Conservation (phyloP, 2,329 filamentous ascomycete species). For the Alternaria tenuissima region DNA sequence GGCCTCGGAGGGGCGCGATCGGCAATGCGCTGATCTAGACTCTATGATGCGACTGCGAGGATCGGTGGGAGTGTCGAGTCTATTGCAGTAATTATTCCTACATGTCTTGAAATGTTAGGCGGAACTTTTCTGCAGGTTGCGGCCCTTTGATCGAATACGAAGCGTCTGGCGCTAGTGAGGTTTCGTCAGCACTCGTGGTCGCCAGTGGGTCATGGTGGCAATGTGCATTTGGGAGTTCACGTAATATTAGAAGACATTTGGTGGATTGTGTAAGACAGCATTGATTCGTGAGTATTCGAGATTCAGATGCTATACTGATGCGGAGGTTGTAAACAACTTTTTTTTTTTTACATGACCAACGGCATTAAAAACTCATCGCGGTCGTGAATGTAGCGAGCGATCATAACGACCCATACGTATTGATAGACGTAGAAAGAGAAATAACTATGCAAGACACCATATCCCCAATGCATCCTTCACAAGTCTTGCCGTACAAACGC, state of each 20-base stretch:
- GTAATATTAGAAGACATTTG: not conserved
- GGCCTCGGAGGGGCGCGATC: conserved; percentile 11
- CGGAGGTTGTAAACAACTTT: conserved; percentile 9
- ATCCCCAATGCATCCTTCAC: conserved; percentile 21
- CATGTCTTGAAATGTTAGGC: not conserved
- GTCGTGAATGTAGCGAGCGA: conserved; percentile 21
- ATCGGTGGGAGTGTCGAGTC: not conserved
- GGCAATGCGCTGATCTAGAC: conserved; percentile 8
- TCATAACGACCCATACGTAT: conserved; percentile 9
- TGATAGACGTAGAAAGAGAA: conserved; percentile 8
- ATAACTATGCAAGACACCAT: conserved; percentile 18
- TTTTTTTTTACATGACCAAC: conserved; percentile 24
- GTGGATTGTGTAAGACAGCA: not conserved
- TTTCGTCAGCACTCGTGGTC: not conserved
- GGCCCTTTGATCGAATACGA: not conserved
- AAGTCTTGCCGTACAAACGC: conserved; percentile 15
- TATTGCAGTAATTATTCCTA: not conserved
- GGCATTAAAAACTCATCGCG: conserved; percentile 23
- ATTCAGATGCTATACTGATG: conserved; percentile 9
- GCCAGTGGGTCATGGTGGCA: not conserved
- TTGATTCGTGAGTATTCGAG: conserved; percentile 4
- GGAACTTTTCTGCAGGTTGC: not conserved
- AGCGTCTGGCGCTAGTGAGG: not conserved
- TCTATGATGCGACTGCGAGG: not conserved
- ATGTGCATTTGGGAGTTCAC: not conserved